Conservation (phyloP, 2,329 filamentous ascomycete species). For the Fusarium vanettenii region DNA sequence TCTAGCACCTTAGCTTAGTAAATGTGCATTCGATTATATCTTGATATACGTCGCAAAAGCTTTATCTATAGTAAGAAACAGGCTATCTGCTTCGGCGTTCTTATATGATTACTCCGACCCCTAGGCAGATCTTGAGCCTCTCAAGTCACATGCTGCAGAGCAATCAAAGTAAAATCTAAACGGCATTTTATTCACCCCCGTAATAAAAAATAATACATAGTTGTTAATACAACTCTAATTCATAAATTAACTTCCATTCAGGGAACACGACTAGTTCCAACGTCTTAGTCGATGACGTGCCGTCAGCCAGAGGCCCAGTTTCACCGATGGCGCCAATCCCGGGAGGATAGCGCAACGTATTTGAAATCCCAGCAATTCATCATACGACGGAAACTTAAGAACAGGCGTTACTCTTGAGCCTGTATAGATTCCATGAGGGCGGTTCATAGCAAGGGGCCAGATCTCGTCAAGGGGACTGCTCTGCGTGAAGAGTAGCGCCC, state of each 20-base stretch:
- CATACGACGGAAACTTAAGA: conserved; percentile 13
- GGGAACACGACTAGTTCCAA: not conserved
- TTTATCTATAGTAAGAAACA: too few relatives aligned
- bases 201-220: not conserved
- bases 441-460: conserved; percentile 40
- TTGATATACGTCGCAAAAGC: too few relatives aligned
- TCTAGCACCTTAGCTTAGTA: too few relatives aligned
- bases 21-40: too few relatives aligned
- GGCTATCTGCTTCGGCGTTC: too few relatives aligned
- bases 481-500: conserved; percentile 48
- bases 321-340: not conserved
- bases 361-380: conserved; percentile 5
- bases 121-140: too few relatives aligned
- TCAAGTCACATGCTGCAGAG: too few relatives aligned
- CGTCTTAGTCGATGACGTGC: not conserved
- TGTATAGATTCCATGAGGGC: conserved; percentile 27
- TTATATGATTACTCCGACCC: too few relatives aligned
- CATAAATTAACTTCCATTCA: not conserved
- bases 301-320: not conserved
- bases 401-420: conserved; percentile 10
- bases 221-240: not conserved
- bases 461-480: conserved; percentile 19
- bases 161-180: too few relatives aligned
- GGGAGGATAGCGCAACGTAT: conserved; percentile 11
- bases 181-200: too few relatives aligned